Base-by-base conservation (phyloP, 306 rosid genomes). In the Cotoneaster glaucophyllus region DNA sequence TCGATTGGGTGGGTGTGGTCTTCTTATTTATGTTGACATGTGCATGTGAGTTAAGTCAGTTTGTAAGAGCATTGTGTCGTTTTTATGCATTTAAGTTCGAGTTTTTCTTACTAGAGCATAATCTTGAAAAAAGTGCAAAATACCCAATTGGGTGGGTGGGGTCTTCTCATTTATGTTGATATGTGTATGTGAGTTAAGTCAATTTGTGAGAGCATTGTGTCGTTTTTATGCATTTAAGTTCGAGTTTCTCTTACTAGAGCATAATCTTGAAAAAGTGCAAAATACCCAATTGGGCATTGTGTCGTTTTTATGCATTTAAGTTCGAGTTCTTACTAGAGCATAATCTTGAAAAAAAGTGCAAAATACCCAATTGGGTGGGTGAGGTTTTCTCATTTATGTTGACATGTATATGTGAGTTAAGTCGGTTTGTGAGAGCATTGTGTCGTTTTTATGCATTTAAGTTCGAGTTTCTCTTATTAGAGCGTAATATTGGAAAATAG, bases 61-160 rank as follows among this genome's bases (percentile, higher is more conserved):
- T 34, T 34, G 8, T 34, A 0, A 34, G 39, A 34, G 8, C 2
- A 34, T 34, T 6, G 0, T 34, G 9, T 74, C 15, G n/a, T n/a
- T n/a, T n/a, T n/a, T n/a, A n/a, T n/a, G n/a, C n/a, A n/a, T n/a
- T n/a, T n/a, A n/a, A n/a, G n/a, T n/a, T n/a, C n/a, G n/a, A n/a
- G n/a, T n/a, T n/a, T n/a, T n/a, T n/a, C n/a, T n/a, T n/a, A n/a
- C 81, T 14, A 4, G 31, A 59, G 70, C 78, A 61, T 72, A 79
- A 53, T 76, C 77, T 76, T 67, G n/a, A 48, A n/a, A 43, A 45
- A 71, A n/a, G n/a, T 37, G 80, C 4, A 64, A 9, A 19, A 0
- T 5, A 32, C 39, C n/a, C 48, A 21, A 53, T 12, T 3, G 9
- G 53, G 14, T 11, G 67, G 31, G 69, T 72, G 77, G 67, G 64